Base-by-base conservation (phyloP, 257 asterid species). In the Ehretia macrophylla region DNA sequence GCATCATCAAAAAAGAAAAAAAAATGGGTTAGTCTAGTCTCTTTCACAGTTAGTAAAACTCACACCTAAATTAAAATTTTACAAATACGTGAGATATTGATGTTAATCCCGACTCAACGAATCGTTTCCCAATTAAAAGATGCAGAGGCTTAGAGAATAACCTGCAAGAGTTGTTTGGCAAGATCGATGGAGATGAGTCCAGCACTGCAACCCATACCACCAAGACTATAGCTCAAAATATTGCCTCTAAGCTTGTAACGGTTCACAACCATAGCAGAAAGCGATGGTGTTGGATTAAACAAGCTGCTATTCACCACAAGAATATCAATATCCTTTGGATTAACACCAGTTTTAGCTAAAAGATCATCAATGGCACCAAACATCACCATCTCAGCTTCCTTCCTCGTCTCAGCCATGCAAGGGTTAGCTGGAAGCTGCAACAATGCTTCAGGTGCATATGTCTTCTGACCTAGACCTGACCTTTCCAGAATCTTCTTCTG, bases 161-260 rank as follows among this genome's bases (percentile, higher is more conserved):
- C 95, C 92, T 81, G 95, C 60, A 88, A 51, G 59, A 85, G 87
- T 51, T 85, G 89, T 54, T 85, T 85, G 57, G 96, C 96, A 64
- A 88, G 96, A 45, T 88, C 95, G 17, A 85, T 81, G 8, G 96
- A 83, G 63, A 88, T 81, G 8, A 88, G 75, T 0, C 96, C 96
- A 55, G 96, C 95, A 64, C 96, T 87, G 65, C 96, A 87, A 0
- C 96, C 96, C 95, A 87, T 87, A 17, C 96, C 96, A 22, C 96
- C 90, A 72, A 88, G 95, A 18, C 84, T 88, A 2, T 79, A 88
- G 81, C 92, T 85, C 78, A 79, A 58, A 39, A 88, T 70, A 38
- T 81, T 88, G 8, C 90, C 85, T 56, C 92, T 77, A 17, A 88
- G 85, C 77, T 88, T 83, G 61, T 85, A 88, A 46, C 77, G 92